Base-by-base conservation (phyloP, 768 basidiomycete species). In the Psilocybe cubensis region DNA sequence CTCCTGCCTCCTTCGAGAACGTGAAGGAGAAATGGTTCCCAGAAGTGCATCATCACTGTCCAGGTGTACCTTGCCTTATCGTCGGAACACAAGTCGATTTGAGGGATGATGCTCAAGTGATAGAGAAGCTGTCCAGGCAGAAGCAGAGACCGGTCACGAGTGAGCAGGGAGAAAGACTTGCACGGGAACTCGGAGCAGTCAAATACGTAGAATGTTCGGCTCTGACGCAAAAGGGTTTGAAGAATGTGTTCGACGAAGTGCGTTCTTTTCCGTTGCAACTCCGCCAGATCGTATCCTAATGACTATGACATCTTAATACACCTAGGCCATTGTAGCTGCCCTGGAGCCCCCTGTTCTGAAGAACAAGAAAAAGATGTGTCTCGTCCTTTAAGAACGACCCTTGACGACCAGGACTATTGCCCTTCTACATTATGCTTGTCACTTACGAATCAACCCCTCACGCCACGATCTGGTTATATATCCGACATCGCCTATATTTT, bases 11-110 rank as follows among this genome's bases (percentile, higher is more conserved):
- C 46, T 99, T 98, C 71, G 97, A 99, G 77, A 98, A 99, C 89
- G 96, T 99, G 69, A 98, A 97, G 85, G 97, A 99, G 79, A 99
- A 99, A 74, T 99, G 97, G 97, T 97, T 98, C 84, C 97, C 97
- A 4, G 97, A 99, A 79, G 96, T 99, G 52, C 96, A 96, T 72
- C 97, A 98, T 72, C 97, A 99, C 71, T 99, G 97, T 82, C 97
- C 97, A 14, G 96, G 97, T 48, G 96, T 98, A 56, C 96, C 96
- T 64, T 98, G 96, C 84, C 87, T 99, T 68, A 98, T 99, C 69
- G 96, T 99, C 56, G 97, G 97, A 63, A 99, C 97, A 46, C 97
- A 99, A 79, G 83, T 97, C 70, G 97, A 99, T 84, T 74, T 99
- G 75, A 84, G 96, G 72, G 96, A 98, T 68, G 97, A 99, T 70